Percentiles rank a stretch among this genome's conserved stretches.
These are phyloP conservation scores for Alternaria solani DNA, from an alignment of 2,329 filamentous ascomycete species.

Conservation along the genomic window DNA sequence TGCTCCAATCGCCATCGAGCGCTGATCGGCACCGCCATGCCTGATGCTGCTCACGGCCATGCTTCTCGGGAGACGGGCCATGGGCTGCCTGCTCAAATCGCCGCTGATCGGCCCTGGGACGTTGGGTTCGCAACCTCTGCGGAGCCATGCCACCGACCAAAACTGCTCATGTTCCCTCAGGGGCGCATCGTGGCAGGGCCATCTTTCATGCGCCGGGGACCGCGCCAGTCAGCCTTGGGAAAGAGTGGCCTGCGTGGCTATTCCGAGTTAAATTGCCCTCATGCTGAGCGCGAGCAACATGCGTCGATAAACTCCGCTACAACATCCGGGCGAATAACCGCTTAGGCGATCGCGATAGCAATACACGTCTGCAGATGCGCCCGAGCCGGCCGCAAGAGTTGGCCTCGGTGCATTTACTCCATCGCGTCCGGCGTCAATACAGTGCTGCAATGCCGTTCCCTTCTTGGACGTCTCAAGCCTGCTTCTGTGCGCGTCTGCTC, in stretches of 20 bases:
- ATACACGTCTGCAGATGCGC: constrained; percentile 20
- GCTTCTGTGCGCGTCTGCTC: constrained; percentile 24
- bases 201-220: constrained; percentile 23
- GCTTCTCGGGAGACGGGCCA: constrained; percentile 37
- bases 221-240: constrained; percentile 18
- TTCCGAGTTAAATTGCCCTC: constrained; percentile 38
- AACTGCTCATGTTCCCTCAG: constrained; percentile 15
- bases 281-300: constrained; percentile 37
- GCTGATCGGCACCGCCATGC: constrained; percentile 36
- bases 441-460: constrained; percentile 25
- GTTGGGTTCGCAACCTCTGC: constrained; percentile 22
- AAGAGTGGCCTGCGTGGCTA: constrained; percentile 22
- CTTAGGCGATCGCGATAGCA: constrained; percentile 19
- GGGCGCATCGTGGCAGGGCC: constrained; percentile 20
- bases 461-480: constrained; percentile 31
- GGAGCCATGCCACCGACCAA: constrained; percentile 35
- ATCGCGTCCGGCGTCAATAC: constrained; percentile 17
- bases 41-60: constrained; percentile 30
- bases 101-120: constrained; percentile 36
- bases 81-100: constrained; percentile 27
- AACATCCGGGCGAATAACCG: constrained; percentile 28
- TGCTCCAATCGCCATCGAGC: constrained; percentile 26
- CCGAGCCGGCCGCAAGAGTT: constrained; percentile 10
- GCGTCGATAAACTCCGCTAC: constrained; percentile 30
- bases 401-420: constrained; percentile 30